Conservation (phyloP, 108 stramenopile species). For the Discostella stelligeroides region DNA sequence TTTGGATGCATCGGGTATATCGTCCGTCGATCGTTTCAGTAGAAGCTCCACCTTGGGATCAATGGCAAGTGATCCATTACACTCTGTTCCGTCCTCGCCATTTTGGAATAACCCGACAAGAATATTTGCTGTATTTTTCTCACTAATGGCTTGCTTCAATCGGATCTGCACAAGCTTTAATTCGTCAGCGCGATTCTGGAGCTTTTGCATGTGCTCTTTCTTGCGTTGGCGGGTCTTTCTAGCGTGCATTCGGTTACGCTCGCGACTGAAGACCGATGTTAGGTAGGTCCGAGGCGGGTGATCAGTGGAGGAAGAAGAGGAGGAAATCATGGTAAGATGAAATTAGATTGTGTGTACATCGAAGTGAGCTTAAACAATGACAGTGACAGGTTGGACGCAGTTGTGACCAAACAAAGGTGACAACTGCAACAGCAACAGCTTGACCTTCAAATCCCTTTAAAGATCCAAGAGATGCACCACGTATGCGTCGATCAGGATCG, state of each 20-base stretch:
- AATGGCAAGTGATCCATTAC: conserved; percentile 7
- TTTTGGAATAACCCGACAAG: conserved; percentile 70
- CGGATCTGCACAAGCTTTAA: conserved; percentile 74
- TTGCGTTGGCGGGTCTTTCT: conserved; percentile 78
- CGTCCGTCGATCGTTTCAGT: conserved; percentile 59
- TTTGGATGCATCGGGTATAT: conserved; percentile 79
- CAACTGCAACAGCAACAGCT: not conserved
- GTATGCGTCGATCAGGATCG: too few relatives aligned
- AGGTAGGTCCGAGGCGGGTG: conserved; percentile 26
- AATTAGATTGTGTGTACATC: too few relatives aligned
- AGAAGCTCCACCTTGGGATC: conserved; percentile 72
- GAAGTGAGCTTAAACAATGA: too few relatives aligned
- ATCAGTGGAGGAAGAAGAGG: not conserved
- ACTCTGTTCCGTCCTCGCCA: conserved; percentile 19
- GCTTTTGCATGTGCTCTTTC: conserved; percentile 70
- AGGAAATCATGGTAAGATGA: not conserved
- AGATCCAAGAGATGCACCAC: too few relatives aligned
- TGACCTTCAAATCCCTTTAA: too few relatives aligned
- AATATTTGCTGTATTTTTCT: conserved; percentile 89
- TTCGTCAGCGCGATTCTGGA: conserved; percentile 53
- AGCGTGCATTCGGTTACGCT: conserved; percentile 83
- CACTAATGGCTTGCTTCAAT: conserved; percentile 83
- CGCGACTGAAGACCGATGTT: conserved; percentile 53
- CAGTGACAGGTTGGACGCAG: too few relatives aligned
- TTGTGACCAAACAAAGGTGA: too few relatives aligned